Conservation (phyloP, 2,329 filamentous ascomycete species). For the Venturia carpophila region DNA sequence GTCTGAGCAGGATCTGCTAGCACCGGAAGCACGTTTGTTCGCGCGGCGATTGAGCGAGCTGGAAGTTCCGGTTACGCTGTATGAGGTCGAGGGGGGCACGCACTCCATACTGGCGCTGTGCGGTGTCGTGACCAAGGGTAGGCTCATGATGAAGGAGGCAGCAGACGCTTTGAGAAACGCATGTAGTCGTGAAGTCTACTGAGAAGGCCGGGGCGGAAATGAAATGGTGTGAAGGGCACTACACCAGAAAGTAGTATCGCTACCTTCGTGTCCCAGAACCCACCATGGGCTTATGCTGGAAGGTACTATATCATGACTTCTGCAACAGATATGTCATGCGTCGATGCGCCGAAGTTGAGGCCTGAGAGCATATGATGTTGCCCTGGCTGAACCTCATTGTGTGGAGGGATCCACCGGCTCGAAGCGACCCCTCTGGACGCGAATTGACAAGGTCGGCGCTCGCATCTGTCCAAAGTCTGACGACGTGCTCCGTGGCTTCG, state of each 20-base stretch:
- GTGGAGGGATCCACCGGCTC: background rate
- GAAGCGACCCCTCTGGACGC: background rate
- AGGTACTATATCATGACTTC: background rate
- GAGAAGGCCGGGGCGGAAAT: background rate
- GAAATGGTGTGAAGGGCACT: background rate
- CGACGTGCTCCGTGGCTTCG: background rate
- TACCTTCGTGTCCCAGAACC: background rate
- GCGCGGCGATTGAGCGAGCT: background rate
- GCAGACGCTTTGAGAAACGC: background rate
- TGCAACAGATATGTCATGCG: background rate
- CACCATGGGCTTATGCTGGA: background rate
- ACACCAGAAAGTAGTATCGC: background rate
- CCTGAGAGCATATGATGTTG: background rate
- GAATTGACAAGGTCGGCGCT: background rate
- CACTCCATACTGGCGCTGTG: constrained; percentile 12
- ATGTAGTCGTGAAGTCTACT: background rate
- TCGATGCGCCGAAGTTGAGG: background rate
- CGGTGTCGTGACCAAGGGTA: constrained; percentile 3
- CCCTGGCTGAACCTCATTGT: background rate
- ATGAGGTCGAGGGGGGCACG: constrained; percentile 8
- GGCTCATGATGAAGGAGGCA: background rate
- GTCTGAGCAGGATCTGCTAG: constrained; percentile 30
- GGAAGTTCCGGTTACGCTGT: background rate
- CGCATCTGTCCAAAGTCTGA: background rate
- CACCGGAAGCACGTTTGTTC: constrained; percentile 25